These are phyloP conservation scores for Saraca asoca DNA, from an alignment of 331 rosid genomes.

Conservation along the genomic window DNA sequence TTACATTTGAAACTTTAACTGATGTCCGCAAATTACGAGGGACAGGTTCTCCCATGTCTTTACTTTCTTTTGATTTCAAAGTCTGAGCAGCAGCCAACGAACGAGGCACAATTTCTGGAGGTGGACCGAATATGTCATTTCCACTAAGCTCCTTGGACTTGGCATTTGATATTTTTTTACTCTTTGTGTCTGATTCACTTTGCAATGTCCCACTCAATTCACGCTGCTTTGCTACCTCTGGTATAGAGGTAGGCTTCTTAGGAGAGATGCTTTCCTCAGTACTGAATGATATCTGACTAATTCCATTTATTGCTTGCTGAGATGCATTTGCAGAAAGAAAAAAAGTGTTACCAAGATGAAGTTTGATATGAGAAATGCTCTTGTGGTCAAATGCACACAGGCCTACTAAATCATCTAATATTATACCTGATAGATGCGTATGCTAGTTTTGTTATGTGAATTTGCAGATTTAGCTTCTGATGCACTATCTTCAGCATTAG, in stretches of 20 bases:
- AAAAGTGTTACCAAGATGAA: slow-evolving; percentile 7
- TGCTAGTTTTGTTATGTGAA: slow-evolving; percentile 48
- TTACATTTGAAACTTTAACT: slow-evolving; percentile 77
- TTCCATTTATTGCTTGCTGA: slow-evolving; percentile 73
- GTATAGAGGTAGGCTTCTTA: slow-evolving; percentile 65
- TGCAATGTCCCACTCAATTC: slow-evolving; percentile 78
- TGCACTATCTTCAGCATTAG: slow-evolving; percentile 41
- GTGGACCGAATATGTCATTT: slow-evolving; percentile 81
- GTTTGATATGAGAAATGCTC: slow-evolving; percentile 21
- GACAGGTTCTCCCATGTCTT: slow-evolving; percentile 63
- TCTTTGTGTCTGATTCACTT: slow-evolving; percentile 52
- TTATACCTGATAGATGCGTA: slow-evolving; percentile 70
- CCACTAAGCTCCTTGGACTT: slow-evolving; percentile 83
- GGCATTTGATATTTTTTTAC: slow-evolving; percentile 60
- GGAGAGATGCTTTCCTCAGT: slow-evolving; percentile 61
- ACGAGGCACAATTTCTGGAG: slow-evolving; percentile 64
- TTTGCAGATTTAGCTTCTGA: slow-evolving; percentile 48
- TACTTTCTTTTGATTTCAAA: slow-evolving; percentile 50
- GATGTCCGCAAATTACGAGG: slow-evolving; percentile 75
- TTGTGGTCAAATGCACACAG: background rate
- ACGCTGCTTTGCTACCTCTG: slow-evolving; percentile 96
- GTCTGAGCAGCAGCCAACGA: slow-evolving; percentile 50
- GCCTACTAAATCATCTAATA: slow-evolving; percentile 23
- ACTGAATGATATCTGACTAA: slow-evolving; percentile 81
- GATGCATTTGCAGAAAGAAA: slow-evolving; percentile 27